These are phyloP conservation scores for Aspergillus caelatus DNA, from an alignment of 2,329 filamentous ascomycete genomes.

Conservation along the genomic window DNA sequence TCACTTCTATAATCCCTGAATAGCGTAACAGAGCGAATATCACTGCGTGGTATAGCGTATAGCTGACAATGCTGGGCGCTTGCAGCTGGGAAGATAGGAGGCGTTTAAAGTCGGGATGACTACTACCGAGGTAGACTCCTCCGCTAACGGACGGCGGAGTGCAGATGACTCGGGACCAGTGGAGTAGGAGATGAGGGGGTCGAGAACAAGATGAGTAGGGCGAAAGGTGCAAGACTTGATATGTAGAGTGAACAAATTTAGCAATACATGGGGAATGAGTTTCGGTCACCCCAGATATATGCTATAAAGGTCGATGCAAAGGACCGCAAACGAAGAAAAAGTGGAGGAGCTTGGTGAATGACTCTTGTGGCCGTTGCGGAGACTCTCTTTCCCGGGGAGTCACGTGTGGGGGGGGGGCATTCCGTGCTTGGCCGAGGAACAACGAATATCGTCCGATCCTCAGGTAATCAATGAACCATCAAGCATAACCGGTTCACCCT, in stretches of 20 bases:
- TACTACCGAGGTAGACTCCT: slow-evolving; percentile 21
- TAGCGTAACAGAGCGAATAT: neutral
- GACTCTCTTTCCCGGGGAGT: slow-evolving; percentile 26
- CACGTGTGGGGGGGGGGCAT: slow-evolving; percentile 26
- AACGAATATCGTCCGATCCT: slow-evolving; percentile 7
- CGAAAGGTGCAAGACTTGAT: neutral
- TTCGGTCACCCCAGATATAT: neutral
- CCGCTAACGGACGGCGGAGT: slow-evolving; percentile 11
- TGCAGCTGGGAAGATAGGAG: neutral
- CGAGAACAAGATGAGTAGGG: neutral
- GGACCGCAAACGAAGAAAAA: slow-evolving; percentile 9
- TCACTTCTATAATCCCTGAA: neutral
- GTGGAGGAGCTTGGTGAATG: slow-evolving; percentile 14
- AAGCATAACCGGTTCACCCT: neutral
- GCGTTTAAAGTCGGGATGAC: slow-evolving; percentile 2
- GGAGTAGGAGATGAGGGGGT: slow-evolving; percentile 23
- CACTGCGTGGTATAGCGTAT: neutral
- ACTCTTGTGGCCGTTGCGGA: slow-evolving; percentile 25
- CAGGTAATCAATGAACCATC: neutral
- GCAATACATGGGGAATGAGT: neutral
- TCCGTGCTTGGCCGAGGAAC: slow-evolving; percentile 26
- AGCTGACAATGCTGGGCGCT: slow-evolving; percentile 11
- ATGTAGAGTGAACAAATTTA: neutral
- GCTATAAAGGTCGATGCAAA: neutral
- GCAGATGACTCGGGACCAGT: slow-evolving; percentile 2